Evolutionary conservation across 345 rosid genomes (phyloP).

Genomic region (Kernera saxatilis): DNA sequence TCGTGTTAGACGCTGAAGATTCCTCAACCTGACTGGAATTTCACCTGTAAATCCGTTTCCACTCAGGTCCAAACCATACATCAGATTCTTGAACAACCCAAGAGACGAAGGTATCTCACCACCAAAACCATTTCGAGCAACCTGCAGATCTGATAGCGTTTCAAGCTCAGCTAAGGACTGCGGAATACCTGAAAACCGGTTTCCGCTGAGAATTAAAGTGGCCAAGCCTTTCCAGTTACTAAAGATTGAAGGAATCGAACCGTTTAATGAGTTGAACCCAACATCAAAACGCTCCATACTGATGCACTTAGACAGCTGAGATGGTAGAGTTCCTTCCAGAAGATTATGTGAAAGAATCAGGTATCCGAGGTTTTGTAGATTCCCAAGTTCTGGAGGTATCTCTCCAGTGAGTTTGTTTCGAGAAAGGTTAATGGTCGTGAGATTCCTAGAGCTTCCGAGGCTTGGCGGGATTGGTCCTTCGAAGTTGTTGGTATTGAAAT

Average conservation of each 20-base stretch:
- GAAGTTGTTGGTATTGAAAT: slow-evolving; percentile 52
- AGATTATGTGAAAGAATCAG: slow-evolving; percentile 57
- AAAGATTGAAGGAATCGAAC: slow-evolving; percentile 47
- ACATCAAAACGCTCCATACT: slow-evolving; percentile 45
- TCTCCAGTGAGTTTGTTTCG: slow-evolving; percentile 51
- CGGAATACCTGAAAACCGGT: slow-evolving; percentile 63
- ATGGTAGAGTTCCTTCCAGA: slow-evolving; percentile 56
- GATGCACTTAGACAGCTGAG: slow-evolving; percentile 49
- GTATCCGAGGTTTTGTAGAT: slow-evolving; percentile 36
- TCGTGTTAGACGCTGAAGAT: slow-evolving; percentile 37
- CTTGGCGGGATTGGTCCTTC: slow-evolving; percentile 55
- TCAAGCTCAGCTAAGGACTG: slow-evolving; percentile 43
- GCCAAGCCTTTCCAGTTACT: slow-evolving; percentile 46
- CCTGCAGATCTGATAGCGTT: slow-evolving; percentile 42
- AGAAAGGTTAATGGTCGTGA: slow-evolving; percentile 51
- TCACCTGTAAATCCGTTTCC: slow-evolving; percentile 49
- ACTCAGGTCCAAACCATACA: slow-evolving; percentile 58
- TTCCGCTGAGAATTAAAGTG: slow-evolving; percentile 49
- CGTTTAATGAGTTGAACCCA: slow-evolving; percentile 56
- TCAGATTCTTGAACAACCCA: slow-evolving; percentile 43
- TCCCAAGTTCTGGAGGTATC: slow-evolving; percentile 55
- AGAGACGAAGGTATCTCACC: slow-evolving; percentile 64
- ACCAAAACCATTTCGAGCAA: slow-evolving; percentile 59
- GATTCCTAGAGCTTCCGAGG: slow-evolving; percentile 44
- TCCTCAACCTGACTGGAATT: slow-evolving; percentile 45